Base-by-base conservation (phyloP, 768 basidiomycete genomes). In the Omphalotus guepiniiformis region DNA sequence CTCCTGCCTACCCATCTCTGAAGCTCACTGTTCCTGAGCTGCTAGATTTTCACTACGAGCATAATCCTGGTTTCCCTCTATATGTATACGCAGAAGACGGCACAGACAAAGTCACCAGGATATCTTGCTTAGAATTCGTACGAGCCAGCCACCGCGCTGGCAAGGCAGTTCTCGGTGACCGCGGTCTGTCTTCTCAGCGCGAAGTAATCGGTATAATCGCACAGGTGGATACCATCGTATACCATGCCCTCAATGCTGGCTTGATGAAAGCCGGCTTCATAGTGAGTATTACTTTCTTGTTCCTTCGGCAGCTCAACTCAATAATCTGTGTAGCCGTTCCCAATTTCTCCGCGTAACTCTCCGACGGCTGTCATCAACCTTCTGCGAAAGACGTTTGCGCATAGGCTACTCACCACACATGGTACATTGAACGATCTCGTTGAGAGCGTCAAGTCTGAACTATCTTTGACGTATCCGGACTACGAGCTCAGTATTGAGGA, bases 111-210 rank as follows among this genome's bases (percentile, higher is more conserved):
- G 49, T 63, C 11, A 58, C 59, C 6, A 46, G 54, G 12, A 54
- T 64, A 25, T 45, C 43, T 0, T 64, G 68, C 39, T 46, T 72
- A 6, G 73, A 78, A 45, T 78, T 76, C 50, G 66, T 62, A n/a
- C 66, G 69, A 9, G 76, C 74, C 8, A 65, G 63, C 35, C 69
- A 76, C 50, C 68, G 74, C 15, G 59, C 69, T 22, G 73, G 74
- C 0, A 70, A 70, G 52, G 49, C 55, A 16, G 34, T 76, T 8
- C 62, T 69, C 11, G 73, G 72, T 0, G 51, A 55, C n/a, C 62
- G 67, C 3, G 46, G 39, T 29, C 58, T 66, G 1, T 22, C 34
- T 2, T 49, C 51, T 1, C 61, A 68, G 13, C 62, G 61, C 12
- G 58, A 59, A 19, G 59, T 72, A 2, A 49, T 75, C 3, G 70